Percentiles rank a stretch among this genome's conserved stretches.
Evolutionary conservation across 23 red algal genomes (phyloP).

Genomic region (Gracilaria caudata): DNA sequence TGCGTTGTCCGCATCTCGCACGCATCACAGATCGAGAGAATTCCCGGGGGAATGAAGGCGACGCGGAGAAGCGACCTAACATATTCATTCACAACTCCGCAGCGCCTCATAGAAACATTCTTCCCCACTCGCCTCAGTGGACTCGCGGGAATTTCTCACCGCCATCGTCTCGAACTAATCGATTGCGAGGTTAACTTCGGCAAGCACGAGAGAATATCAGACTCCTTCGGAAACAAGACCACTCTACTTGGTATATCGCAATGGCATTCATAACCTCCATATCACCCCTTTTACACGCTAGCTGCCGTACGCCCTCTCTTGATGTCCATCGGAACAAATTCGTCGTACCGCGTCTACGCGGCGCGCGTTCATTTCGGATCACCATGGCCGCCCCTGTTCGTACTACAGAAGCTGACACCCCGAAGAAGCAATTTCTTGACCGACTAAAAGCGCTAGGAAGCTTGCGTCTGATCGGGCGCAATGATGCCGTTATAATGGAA

Average conservation of each 20-base stretch:
- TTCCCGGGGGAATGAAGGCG: no score
- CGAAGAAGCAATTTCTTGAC: slow-evolving; percentile 70
- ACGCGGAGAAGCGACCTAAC: no score
- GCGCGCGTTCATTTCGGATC: not conserved
- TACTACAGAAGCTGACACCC: slow-evolving; percentile 63
- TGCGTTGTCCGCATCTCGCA: no score
- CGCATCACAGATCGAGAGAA: no score
- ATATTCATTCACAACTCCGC: no score
- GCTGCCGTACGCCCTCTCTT: no score
- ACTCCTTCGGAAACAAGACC: not conserved
- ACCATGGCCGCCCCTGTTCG: slow-evolving; percentile 44
- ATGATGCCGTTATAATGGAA: slow-evolving; percentile 87
- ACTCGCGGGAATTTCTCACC: no score
- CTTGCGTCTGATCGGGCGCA: slow-evolving; percentile 62
- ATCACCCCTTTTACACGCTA: not conserved
- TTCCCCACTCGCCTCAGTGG: no score
- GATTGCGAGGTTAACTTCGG: not conserved
- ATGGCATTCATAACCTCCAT: slow-evolving; percentile 13
- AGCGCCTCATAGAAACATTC: no score
- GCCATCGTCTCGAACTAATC: not conserved
- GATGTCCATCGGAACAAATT: not conserved
- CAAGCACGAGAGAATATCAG: not conserved
- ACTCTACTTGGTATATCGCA: not conserved
- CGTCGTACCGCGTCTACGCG: not conserved
- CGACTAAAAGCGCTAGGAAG: slow-evolving; percentile 63